These are phyloP conservation scores for Syncephalastrum sp. DNA, from an alignment of 371 early-diverging fungal genomes.

Conservation along the genomic window DNA sequence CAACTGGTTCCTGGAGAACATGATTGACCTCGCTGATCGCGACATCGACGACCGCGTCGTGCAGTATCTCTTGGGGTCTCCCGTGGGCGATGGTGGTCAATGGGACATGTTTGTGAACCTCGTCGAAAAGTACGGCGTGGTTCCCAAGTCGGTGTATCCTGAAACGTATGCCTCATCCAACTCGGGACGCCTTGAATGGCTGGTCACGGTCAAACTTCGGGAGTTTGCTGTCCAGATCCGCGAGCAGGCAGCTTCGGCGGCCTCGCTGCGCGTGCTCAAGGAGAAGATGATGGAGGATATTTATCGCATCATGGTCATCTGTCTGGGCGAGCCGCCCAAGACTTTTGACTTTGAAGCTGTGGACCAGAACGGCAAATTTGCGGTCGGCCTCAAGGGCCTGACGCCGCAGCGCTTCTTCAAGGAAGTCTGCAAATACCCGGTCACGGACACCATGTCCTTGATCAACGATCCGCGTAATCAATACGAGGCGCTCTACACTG, in stretches of 20 bases:
- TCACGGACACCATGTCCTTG: slow-evolving; percentile 65
- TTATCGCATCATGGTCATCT: slow-evolving; percentile 70
- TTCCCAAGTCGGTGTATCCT: slow-evolving; percentile 73
- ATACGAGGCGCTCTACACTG: slow-evolving; percentile 64
- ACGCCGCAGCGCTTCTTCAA: slow-evolving; percentile 69
- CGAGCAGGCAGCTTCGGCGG: slow-evolving; percentile 38
- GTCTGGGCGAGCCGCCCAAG: slow-evolving; percentile 76
- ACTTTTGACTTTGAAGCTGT: slow-evolving; percentile 68
- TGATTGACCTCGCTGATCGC: slow-evolving; percentile 64
- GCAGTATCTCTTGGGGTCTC: slow-evolving; percentile 67
- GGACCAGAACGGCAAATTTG: slow-evolving; percentile 70
- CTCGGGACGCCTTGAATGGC: slow-evolving; percentile 57
- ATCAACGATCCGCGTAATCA: slow-evolving; percentile 80
- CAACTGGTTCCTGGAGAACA: slow-evolving; percentile 80
- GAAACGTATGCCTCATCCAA: slow-evolving; percentile 69
- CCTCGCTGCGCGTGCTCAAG: slow-evolving; percentile 48
- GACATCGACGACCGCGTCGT: slow-evolving; percentile 73
- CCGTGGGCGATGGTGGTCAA: slow-evolving; percentile 68
- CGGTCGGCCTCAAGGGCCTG: slow-evolving; percentile 42
- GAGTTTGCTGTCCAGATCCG: slow-evolving; percentile 70
- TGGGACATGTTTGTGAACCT: slow-evolving; percentile 83
- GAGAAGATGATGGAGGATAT: slow-evolving; percentile 67
- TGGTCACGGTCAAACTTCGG: slow-evolving; percentile 70
- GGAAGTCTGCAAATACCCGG: slow-evolving; percentile 62
- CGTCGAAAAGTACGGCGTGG: slow-evolving; percentile 53